Percentiles rank a stretch among this genome's conserved stretches.
These are phyloP conservation scores for Melocanna baccifera DNA, from an alignment of 176 grass and related monocot genomes.

Conservation along the genomic window DNA sequence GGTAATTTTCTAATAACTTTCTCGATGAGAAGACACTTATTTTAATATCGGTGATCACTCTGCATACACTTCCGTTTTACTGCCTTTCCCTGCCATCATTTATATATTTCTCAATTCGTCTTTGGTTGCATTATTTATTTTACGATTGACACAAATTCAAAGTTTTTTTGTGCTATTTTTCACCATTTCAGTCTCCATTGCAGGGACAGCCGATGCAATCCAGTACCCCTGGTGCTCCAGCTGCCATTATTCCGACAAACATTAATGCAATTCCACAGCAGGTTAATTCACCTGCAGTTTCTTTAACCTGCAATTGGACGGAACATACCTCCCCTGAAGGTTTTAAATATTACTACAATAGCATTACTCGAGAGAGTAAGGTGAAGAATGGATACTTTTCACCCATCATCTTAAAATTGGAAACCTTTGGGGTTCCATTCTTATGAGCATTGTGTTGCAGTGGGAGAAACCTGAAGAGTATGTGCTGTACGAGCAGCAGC, in stretches of 20 bases:
- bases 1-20: slow-evolving; percentile 41
- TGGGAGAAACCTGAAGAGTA: slow-evolving; percentile 99
- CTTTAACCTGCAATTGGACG: slow-evolving; percentile 90
- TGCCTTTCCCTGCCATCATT: slow-evolving; percentile 6
- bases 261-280: slow-evolving; percentile 49
- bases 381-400: slow-evolving; percentile 43
- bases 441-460: slow-evolving; percentile 32
- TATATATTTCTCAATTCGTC: background rate
- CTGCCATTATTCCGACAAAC: slow-evolving; percentile 42
- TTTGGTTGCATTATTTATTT: slow-evolving; percentile 7
- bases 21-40: background rate
- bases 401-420: background rate
- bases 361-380: slow-evolving; percentile 83
- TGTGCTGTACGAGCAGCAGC: slow-evolving; percentile 79
- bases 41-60: slow-evolving; percentile 4
- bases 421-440: background rate
- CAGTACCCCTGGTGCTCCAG: slow-evolving; percentile 46
- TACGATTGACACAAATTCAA: slow-evolving; percentile 1
- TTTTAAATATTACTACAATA: slow-evolving; percentile 98
- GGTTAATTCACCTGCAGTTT: slow-evolving; percentile 56
- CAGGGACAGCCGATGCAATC: slow-evolving; percentile 49
- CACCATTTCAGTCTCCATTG: slow-evolving; percentile 38
- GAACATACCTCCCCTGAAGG: slow-evolving; percentile 95
- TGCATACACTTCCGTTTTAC: slow-evolving; percentile 6
- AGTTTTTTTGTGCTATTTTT: slow-evolving; percentile 7